Evolutionary conservation across 2,329 filamentous ascomycete genomes (phyloP), one percentile per base, ranked within the genome.

Genomic region (Claviceps africana): DNA sequence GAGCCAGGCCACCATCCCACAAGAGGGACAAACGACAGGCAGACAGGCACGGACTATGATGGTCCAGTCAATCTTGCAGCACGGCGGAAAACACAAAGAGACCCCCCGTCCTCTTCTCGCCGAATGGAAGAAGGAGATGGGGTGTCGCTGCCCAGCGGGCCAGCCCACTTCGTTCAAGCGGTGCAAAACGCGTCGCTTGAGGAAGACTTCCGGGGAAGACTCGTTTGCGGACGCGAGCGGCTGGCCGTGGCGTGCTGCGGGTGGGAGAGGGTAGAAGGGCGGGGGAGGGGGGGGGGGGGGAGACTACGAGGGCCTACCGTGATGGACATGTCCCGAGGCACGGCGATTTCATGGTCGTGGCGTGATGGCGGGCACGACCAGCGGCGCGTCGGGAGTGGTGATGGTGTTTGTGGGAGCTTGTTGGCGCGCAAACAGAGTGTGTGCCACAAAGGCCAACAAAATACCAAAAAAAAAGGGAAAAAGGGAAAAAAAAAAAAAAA

Each of bases 1-100:
- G 55, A 54, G 58, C 57, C 47, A 51, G 44, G 55, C 52, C 54
- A 53, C 28, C 49, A 35, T 42, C 42, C 44, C 13, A 31, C n/a
- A 33, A 48, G n/a, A 49, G 21, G 22, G 30, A 46, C 48, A 52
- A 52, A 42, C 22, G 40, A 21, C 44, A 9, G 31, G 35, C 51
- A 66, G 65, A 70, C 69, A 65, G 72, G 65, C 72, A 65, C 61
- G 73, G 73, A 76, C 73, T 76, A 76, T 76, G 73, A 76, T 73
- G 72, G 72, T 68, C 72, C 73, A 45, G 48, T 64, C 58, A 51
- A 60, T 75, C 67, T 75, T 59, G 73, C 72, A 75, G 64, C 65
- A 59, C 33, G 35, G 22, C 31, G 47, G 39, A 52, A 53, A 53
- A 55, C 33, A 35, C 33, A n/a, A 55, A 60, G n/a, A n/a, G n/a